A percentile compares a stretch with the other conserved stretches of the same genome.
These are phyloP conservation scores for Strobilomyces echinocephalus DNA, from an alignment of 768 basidiomycete species.

Conservation along the genomic window DNA sequence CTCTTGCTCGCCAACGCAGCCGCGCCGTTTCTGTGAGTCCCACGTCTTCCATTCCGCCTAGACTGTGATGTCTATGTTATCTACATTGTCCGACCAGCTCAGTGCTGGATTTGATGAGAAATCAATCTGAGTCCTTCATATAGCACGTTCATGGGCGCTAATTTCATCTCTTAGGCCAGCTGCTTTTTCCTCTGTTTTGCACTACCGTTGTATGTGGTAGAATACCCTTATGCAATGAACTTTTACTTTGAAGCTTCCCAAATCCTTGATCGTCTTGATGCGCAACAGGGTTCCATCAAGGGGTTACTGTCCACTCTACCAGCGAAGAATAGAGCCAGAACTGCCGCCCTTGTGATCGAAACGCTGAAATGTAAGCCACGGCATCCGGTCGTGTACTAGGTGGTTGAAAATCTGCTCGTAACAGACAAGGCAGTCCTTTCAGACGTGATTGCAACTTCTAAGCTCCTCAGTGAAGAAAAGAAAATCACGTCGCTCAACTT, in stretches of 20 bases:
- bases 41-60: not conserved
- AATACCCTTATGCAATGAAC: slow-evolving; percentile 59
- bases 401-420: slow-evolving; percentile 2
- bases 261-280: slow-evolving; percentile 79
- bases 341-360: slow-evolving; percentile 86
- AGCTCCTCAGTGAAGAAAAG: slow-evolving; percentile 70
- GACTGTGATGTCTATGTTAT: slow-evolving; percentile 66
- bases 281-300: slow-evolving; percentile 90
- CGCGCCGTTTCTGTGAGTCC: slow-evolving; percentile 19
- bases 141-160: slow-evolving; percentile 21
- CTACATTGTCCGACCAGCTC: slow-evolving; percentile 86
- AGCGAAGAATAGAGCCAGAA: slow-evolving; percentile 70
- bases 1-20: not conserved
- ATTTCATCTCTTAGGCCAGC: slow-evolving; percentile 19
- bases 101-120: slow-evolving; percentile 47
- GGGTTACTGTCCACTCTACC: slow-evolving; percentile 70
- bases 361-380: slow-evolving; percentile 82
- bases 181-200: slow-evolving; percentile 17
- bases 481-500: slow-evolving; percentile 71
- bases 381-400: not conserved
- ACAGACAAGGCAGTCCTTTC: slow-evolving; percentile 74
- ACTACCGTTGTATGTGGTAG: slow-evolving; percentile 26
- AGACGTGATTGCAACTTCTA: slow-evolving; percentile 63
- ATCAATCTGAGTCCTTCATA: slow-evolving; percentile 22
- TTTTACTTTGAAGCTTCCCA: slow-evolving; percentile 91